Percentiles rank a stretch among this genome's conserved stretches.
These are phyloP conservation scores for Trichocladium antarcticum DNA, from an alignment of 495 filamentous ascomycete genomes.

Conservation along the genomic window DNA sequence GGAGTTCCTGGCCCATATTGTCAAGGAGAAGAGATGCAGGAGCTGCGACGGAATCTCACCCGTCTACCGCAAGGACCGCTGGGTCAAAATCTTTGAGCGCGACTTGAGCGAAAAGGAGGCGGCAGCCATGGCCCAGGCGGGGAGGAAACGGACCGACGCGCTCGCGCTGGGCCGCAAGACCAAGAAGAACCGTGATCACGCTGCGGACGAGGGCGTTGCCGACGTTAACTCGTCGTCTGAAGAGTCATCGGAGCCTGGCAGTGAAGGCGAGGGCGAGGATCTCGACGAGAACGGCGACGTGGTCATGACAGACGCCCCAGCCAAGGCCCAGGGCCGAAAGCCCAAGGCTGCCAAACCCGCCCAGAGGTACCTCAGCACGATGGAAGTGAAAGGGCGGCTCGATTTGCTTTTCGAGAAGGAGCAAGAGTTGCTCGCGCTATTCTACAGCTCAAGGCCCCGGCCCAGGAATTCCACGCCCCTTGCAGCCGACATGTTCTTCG, in stretches of 20 bases:
- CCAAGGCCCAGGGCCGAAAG: slow-evolving; percentile 21
- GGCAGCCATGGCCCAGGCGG: slow-evolving; percentile 59
- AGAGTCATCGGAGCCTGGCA: slow-evolving; percentile 38
- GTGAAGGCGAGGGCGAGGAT: slow-evolving; percentile 40
- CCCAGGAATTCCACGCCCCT: slow-evolving; percentile 40
- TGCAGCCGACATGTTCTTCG: slow-evolving; percentile 84
- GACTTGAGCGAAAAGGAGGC: slow-evolving; percentile 57
- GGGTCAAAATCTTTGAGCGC: slow-evolving; percentile 87
- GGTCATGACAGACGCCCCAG: slow-evolving; percentile 35
- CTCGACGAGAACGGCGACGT: slow-evolving; percentile 45
- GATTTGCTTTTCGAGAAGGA: slow-evolving; percentile 78
- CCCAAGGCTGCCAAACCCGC: slow-evolving; percentile 21
- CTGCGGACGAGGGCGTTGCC: slow-evolving; percentile 57
- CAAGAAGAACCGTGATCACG: slow-evolving; percentile 26
- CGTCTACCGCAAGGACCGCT: slow-evolving; percentile 71
- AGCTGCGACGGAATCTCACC: slow-evolving; percentile 67
- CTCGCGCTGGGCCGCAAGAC: slow-evolving; percentile 26
- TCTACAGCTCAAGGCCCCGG: slow-evolving; percentile 65
- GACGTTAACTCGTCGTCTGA: slow-evolving; percentile 45
- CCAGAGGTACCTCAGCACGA: slow-evolving; percentile 60
- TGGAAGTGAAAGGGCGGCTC: slow-evolving; percentile 66
- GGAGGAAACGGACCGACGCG: slow-evolving; percentile 57
- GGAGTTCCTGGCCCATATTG: slow-evolving; percentile 63
- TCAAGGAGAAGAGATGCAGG: slow-evolving; percentile 52
- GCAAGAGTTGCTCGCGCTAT: slow-evolving; percentile 60